Base-by-base conservation (phyloP, 2,329 filamentous ascomycete genomes). In the Didymellaceae sp. region DNA sequence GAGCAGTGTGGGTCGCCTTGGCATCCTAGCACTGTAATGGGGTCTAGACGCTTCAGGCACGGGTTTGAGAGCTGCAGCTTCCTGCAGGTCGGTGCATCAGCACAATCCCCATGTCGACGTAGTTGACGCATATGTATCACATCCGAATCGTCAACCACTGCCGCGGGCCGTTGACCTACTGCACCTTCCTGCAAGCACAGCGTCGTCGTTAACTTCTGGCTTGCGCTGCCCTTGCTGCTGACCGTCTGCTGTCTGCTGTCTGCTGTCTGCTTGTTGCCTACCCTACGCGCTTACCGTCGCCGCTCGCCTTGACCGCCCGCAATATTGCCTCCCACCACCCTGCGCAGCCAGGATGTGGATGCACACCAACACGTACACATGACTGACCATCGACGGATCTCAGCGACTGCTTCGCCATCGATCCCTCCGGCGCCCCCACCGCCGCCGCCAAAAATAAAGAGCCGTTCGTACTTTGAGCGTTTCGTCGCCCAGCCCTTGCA, bases 401-500 rank as follows among this genome's bases (percentile, higher is more conserved):
- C 54, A 48, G 54, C 57, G 25, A 46, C 46, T 45, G 55, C 55
- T 43, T 45, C 51, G 24, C 47, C 60, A 16, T 42, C 54, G 40
- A 66, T 68, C 57, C 69, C 67, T 39, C 62, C 68, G 33, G 62
- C 72, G 39, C 71, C 72, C 18, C 70, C 70, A 42, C 66, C 68
- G 41, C 70, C 72, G 37, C 70, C 68, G 13, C 64, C 66, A 40
- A 72, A 66, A 57, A 45, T 58, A 57, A 57, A 55, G 17, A 18
- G 8, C 53, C 62, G 62, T 51, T 73, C 71, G 38, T 75, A 74
- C 60, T 73, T 76, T 63, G 79, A 80, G 58, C 76, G 80, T 59
- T 78, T 83, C 57, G 78, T 83, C 49, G 79, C 79, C 39, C 80
- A 82, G 64, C 78, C 80, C 16, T 80, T 82, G 66, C 48, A 52